Base-by-base conservation (phyloP, 2,329 filamentous ascomycete species). In the Colletotrichum ledebouriae region DNA sequence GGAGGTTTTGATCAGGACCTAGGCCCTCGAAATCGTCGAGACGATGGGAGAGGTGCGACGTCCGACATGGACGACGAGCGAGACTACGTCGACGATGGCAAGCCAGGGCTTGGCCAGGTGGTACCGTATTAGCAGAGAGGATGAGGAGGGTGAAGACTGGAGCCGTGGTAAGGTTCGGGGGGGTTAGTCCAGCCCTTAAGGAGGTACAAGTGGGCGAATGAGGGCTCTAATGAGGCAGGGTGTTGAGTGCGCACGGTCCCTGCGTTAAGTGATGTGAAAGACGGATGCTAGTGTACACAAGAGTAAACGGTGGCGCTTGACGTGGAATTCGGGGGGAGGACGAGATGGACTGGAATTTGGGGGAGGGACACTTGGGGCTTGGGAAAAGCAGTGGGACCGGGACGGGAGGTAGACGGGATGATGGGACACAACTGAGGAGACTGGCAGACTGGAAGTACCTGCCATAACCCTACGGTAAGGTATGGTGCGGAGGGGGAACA, bases 51-150 rank as follows among this genome's bases (percentile, higher is more conserved):
- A 69, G 66, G 66, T 69, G 66, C 55, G 66, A 69, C 66, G 56
- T 20, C 60, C 66, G 61, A 66, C 61, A 53, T 56, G 66, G 56
- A 60, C 41, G 66, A 60, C 49, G 47, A 59, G 62, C 49, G 61
- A 69, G 56, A 69, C 66, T 65, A 69, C 56, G 66, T 41, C 56
- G 56, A 69, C 66, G 59, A 60, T 56, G 66, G 55, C 66, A 59
- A 69, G 66, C 66, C 66, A 58, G 63, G 61, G 61, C 61, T 69
- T 60, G 56, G 49, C 55, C 49, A 34, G 44, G 41, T 33, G 41
- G 61, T 69, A 66, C 49, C 46, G 33, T 22, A 17, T 34, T 56
- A 50, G 49, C 55, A 65, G 42, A 55, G 55, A 49, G 39, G 46
- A n/a, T 15, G 39, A 39, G 46, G 15, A 46, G 50, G 52, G 47